Evolutionary conservation across 75 land plant species (phyloP).

Genomic region (Sequoiadendron giganteum): DNA sequence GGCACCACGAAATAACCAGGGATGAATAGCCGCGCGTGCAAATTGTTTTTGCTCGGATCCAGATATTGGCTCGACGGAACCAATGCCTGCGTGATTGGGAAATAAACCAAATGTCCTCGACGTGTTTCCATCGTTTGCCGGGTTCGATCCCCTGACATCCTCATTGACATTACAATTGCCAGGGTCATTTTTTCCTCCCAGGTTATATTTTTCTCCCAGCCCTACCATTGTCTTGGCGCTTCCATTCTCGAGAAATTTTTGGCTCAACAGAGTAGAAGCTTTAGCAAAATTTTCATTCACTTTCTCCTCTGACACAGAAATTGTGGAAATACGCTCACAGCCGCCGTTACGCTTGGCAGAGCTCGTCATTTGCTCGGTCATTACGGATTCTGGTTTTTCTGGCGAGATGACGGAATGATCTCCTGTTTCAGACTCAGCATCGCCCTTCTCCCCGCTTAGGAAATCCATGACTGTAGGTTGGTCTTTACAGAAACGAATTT

Average conservation of each 20-base stretch:
- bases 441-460: slow-evolving; percentile 3
- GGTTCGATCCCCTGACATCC: not conserved
- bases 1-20: not conserved
- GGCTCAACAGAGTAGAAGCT: not conserved
- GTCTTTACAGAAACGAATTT: no score
- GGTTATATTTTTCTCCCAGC: not conserved
- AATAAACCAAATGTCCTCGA: not conserved
- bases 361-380: not conserved
- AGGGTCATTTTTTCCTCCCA: not conserved
- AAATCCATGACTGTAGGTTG: not conserved
- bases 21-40: not conserved
- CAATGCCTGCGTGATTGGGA: not conserved
- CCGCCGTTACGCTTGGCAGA: not conserved
- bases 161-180: not conserved
- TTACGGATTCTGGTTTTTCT: not conserved
- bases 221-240: not conserved
- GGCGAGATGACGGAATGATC: not conserved
- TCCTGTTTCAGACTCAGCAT: not conserved
- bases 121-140: not conserved
- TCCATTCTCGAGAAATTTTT: not conserved
- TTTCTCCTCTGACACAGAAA: not conserved
- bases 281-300: not conserved
- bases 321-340: not conserved
- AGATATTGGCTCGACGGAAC: not conserved
- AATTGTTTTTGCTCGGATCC: not conserved